Evolutionary conservation across 1,284 basidiomycete genomes (phyloP), one percentile per base, ranked within the genome.

Genomic region (Moesziomyces antarcticus): DNA sequence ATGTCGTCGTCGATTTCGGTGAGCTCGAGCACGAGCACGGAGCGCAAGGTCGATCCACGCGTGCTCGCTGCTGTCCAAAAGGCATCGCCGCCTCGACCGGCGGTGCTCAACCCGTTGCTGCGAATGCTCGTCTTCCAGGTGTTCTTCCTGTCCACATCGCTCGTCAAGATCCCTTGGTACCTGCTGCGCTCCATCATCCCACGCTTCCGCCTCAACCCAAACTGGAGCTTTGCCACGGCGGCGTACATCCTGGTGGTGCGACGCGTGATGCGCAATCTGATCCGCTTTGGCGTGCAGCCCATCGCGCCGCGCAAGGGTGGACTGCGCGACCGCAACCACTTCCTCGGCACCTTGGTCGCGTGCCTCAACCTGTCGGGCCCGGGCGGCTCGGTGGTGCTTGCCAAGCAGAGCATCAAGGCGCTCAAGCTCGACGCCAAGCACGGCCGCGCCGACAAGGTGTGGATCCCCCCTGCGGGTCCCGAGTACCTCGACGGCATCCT

Each of bases 401-500:
- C 75, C 22, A 61, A 73, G 21, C 54, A 65, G 10, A 64, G 62
- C 20, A 35, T 75, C 54, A 65, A 77, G 59, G 76, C 78, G 25
- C 70, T 77, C 50, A 67, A 78, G 63, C 63, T 64, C 53, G 59
- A 71, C 30, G 65, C 57, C 7, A 59, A 55, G 22, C 61, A 68
- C 41, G 61, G 69, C 1, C 64, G 78, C 20, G 51, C 57, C 11
- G 81, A 83, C 59, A 66, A 72, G 37, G 79, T 79, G 35, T 83
- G 81, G 81, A 71, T 83, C 45, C 59, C 77, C 25, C 75, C 80
- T 5, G 77, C 79, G 7, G 71, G 77, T 18, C 63, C 79, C 43
- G 75, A 82, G 22, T 65, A 68, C 11, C 63, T 81, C 21, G 65
- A 71, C 18, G 81, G 80, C 50, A 75, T 83, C 51, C 70, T 83